phyloP scores from a whole-genome alignment of 2,329 filamentous ascomycete genomes.

The Verticillium albo-atrum region DNA sequence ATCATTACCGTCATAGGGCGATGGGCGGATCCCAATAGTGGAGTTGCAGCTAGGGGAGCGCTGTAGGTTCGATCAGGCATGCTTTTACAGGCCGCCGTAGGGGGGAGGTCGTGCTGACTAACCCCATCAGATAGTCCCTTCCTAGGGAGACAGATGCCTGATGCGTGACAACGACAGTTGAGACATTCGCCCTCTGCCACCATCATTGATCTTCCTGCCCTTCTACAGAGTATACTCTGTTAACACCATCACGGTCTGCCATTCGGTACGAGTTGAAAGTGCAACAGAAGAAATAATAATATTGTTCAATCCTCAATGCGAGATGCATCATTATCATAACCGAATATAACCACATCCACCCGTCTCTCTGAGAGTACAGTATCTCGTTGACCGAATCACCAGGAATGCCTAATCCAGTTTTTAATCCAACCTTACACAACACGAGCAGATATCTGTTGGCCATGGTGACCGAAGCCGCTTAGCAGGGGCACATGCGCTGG shows the following conservation, averaged over 20 bases:
- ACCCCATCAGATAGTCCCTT: too few relatives aligned
- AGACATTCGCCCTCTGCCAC: too few relatives aligned
- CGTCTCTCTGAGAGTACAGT: neutral
- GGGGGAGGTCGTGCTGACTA: too few relatives aligned
- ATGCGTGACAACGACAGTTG: too few relatives aligned
- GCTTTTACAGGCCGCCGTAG: too few relatives aligned
- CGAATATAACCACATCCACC: neutral
- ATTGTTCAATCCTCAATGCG: neutral
- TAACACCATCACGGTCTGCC: too few relatives aligned
- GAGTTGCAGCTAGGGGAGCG: neutral
- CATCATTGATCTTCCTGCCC: too few relatives aligned
- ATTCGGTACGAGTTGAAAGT: too few relatives aligned
- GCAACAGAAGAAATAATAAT: too few relatives aligned
- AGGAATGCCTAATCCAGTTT: neutral
- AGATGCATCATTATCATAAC: neutral
- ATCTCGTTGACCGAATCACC: neutral
- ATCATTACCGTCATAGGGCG: neutral
- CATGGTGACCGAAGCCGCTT: conserved; percentile 18
- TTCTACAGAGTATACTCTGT: too few relatives aligned
- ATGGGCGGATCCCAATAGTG: neutral
- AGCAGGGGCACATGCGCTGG: conserved; percentile 10
- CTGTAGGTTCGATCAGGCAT: too few relatives aligned
- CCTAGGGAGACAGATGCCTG: too few relatives aligned
- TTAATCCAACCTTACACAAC: neutral
- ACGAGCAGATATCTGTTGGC: neutral